These are phyloP conservation scores for Penicillium sp. DNA, from an alignment of 2,329 filamentous ascomycete genomes.

Conservation along the genomic window DNA sequence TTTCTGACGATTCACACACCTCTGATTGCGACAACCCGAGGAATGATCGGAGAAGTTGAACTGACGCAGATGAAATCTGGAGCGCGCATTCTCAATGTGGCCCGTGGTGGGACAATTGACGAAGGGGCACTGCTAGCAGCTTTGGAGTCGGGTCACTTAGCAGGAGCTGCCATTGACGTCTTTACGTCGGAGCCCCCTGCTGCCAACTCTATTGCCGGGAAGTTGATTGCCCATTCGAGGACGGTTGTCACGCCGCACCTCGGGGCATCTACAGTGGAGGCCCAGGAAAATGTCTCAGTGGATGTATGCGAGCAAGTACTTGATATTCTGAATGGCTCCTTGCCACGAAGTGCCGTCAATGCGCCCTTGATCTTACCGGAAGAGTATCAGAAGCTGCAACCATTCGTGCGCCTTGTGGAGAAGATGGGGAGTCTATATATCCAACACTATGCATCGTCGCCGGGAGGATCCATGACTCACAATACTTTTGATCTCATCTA, in stretches of 20 bases:
- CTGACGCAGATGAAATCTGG: slow-evolving; percentile 66
- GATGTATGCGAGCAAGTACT: slow-evolving; percentile 77
- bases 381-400: slow-evolving; percentile 70
- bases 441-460: slow-evolving; percentile 57
- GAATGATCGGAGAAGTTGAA: slow-evolving; percentile 64
- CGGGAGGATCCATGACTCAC: slow-evolving; percentile 47
- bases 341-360: slow-evolving; percentile 72
- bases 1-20: slow-evolving; percentile 79
- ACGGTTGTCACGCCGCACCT: slow-evolving; percentile 75
- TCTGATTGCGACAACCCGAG: slow-evolving; percentile 67
- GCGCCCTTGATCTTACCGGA: slow-evolving; percentile 75
- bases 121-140: slow-evolving; percentile 66
- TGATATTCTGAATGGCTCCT: slow-evolving; percentile 63
- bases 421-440: slow-evolving; percentile 75
- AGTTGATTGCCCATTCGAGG: slow-evolving; percentile 61
- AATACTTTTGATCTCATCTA: slow-evolving; percentile 71
- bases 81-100: slow-evolving; percentile 70
- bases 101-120: slow-evolving; percentile 73
- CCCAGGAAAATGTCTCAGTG: slow-evolving; percentile 75
- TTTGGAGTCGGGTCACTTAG: slow-evolving; percentile 63
- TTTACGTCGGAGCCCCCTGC: slow-evolving; percentile 68
- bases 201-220: slow-evolving; percentile 56
- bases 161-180: slow-evolving; percentile 72
- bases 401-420: slow-evolving; percentile 69
- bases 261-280: slow-evolving; percentile 72